phyloP scores from a whole-genome alignment of 441 rosid genomes.

The Raphanus hybrid region DNA sequence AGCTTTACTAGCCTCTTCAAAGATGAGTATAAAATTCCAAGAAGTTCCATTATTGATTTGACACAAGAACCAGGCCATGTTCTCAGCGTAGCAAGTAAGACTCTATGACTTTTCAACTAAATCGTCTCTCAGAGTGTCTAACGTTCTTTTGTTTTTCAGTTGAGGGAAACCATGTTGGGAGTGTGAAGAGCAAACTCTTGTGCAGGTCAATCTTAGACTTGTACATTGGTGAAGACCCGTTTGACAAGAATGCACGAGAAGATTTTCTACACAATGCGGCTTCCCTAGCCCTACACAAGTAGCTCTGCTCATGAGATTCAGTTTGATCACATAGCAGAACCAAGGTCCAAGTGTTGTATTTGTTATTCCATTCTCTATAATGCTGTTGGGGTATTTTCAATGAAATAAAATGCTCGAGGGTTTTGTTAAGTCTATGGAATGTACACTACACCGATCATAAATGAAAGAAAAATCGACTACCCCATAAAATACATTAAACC shows the following conservation, averaged over 20 bases:
- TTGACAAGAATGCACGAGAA: constrained; percentile 74
- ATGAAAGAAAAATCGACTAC: constrained; percentile 7
- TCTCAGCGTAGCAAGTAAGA: constrained; percentile 76
- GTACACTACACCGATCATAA: constrained; percentile 23
- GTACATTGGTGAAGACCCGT: constrained; percentile 84
- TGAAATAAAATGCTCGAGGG: constrained; percentile 19
- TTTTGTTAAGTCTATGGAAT: constrained; percentile 21
- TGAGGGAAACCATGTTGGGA: constrained; percentile 79
- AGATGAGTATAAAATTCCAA: constrained; percentile 89
- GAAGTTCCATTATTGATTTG: constrained; percentile 74
- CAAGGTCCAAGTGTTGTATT: not conserved
- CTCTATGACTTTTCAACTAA: not conserved
- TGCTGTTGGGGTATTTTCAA: constrained; percentile 7
- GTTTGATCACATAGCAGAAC: not conserved
- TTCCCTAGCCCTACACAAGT: constrained; percentile 49
- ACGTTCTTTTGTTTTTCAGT: constrained; percentile 46
- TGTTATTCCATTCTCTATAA: constrained; percentile 12
- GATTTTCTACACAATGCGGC: constrained; percentile 66
- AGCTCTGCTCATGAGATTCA: constrained; percentile 9
- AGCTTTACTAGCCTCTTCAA: constrained; percentile 90
- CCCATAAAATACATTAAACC: constrained; percentile 17
- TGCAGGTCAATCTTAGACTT: constrained; percentile 79
- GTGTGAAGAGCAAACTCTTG: constrained; percentile 78
- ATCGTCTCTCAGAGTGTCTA: not conserved
- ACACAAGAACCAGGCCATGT: constrained; percentile 71